A percentile compares a stretch with the other conserved stretches of the same genome.
Conservation (phyloP, 192 early-diverging fungal species). For the Coemansia sp. region DNA sequence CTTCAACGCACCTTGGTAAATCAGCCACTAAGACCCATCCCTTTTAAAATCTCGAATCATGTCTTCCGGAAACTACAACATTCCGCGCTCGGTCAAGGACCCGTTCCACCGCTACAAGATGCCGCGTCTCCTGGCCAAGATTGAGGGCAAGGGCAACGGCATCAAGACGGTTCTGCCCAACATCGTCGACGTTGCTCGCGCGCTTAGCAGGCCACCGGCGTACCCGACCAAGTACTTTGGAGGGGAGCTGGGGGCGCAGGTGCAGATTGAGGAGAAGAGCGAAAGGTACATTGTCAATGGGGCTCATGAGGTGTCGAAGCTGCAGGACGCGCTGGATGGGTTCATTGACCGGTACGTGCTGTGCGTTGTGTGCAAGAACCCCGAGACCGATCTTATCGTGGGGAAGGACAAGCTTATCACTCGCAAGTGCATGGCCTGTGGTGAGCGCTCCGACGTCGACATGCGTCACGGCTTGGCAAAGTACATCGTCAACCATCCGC, state of each 20-base stretch:
- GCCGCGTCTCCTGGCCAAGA: conserved; percentile 83
- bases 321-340: conserved; percentile 79
- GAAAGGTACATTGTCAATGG: conserved; percentile 97
- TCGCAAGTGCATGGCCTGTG: conserved; percentile 91
- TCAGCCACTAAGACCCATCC: background rate
- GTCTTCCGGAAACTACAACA: conserved; percentile 66
- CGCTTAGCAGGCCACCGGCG: conserved; percentile 80
- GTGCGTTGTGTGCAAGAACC: conserved; percentile 88
- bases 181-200: conserved; percentile 90
- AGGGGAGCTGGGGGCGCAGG: conserved; percentile 91
- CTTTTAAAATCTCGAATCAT: background rate
- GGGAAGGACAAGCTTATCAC: conserved; percentile 60
- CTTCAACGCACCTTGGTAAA: background rate
- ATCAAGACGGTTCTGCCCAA: conserved; percentile 99
- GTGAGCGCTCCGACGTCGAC: conserved; percentile 75
- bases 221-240: conserved; percentile 95
- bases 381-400: conserved; percentile 91
- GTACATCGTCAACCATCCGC: conserved; percentile 92
- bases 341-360: conserved; percentile 96
- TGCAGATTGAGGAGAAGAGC: conserved; percentile 82
- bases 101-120: conserved; percentile 99
- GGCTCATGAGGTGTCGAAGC: conserved; percentile 80
- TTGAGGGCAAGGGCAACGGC: conserved; percentile 98
- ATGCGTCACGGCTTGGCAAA: conserved; percentile 86
- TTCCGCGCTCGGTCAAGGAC: conserved; percentile 87